A percentile compares a stretch with the other conserved stretches of the same genome.
phyloP scores from a whole-genome alignment of 1,139 yeast genomes.

The Kodamaea sp. region DNA sequence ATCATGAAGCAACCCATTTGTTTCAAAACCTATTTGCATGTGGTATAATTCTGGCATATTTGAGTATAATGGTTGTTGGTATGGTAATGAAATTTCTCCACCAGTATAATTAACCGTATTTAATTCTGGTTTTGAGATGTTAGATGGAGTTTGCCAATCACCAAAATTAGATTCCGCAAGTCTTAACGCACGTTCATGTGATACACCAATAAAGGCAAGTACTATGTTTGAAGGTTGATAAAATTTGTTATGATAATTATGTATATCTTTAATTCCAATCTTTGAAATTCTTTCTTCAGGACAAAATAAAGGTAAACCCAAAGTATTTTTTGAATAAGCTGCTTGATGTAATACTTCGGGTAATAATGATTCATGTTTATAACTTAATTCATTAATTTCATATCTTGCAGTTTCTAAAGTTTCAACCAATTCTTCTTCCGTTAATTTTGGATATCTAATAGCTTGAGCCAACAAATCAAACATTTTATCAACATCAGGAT shows the following conservation, averaged over 20 bases:
- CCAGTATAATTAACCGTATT: constrained; percentile 68
- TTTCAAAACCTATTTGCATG: constrained; percentile 84
- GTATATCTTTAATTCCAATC: constrained; percentile 51
- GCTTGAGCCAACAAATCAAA: constrained; percentile 78
- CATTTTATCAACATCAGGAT: constrained; percentile 81
- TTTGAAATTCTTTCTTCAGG: constrained; percentile 64
- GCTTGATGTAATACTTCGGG: constrained; percentile 86
- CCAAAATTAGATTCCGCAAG: constrained; percentile 65
- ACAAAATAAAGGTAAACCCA: constrained; percentile 84
- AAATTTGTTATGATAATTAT: constrained; percentile 61
- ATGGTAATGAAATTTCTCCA: constrained; percentile 69
- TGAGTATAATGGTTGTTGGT: constrained; percentile 63
- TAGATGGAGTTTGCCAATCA: constrained; percentile 40
- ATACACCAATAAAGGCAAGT: constrained; percentile 84
- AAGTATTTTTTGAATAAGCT: constrained; percentile 68
- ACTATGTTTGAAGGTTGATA: constrained; percentile 82
- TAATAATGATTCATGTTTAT: constrained; percentile 79
- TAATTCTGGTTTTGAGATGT: constrained; percentile 27
- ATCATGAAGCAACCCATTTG: constrained; percentile 76
- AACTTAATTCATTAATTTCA: constrained; percentile 78
- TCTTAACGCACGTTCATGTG: constrained; percentile 64
- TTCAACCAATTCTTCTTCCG: constrained; percentile 68
- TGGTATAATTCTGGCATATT: constrained; percentile 81
- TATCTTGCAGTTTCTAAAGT: constrained; percentile 73
- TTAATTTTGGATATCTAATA: constrained; percentile 62